Conservation (phyloP, 2,329 filamentous ascomycete genomes). For the Cercospora berteroae region DNA sequence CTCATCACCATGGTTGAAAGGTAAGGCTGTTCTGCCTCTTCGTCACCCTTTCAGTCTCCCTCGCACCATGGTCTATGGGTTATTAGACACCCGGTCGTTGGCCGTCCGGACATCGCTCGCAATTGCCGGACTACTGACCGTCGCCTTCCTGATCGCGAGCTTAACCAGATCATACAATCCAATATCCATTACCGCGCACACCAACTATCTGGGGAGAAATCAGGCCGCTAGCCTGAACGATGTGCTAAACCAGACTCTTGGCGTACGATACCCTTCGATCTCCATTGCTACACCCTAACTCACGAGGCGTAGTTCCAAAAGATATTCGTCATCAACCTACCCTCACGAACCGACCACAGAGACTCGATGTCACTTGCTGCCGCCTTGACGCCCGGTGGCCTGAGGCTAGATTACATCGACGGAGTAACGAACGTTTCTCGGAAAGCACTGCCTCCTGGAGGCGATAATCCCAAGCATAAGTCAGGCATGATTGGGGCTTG, state of each 20-base stretch:
- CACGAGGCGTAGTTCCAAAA: constrained; percentile 46
- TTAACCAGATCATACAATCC: not conserved
- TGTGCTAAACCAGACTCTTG: constrained; percentile 20
- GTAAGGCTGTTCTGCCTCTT: not conserved
- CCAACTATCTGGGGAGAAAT: not conserved
- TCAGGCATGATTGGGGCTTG: constrained; percentile 25
- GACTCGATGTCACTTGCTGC: constrained; percentile 52
- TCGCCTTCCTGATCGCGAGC: not conserved
- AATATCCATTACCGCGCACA: not conserved
- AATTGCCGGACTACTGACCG: not conserved
- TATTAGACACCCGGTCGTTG: not conserved
- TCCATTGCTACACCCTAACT: not conserved
- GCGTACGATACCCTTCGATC: constrained; percentile 10
- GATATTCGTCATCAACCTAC: constrained; percentile 55
- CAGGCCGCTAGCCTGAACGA: constrained; percentile 10
- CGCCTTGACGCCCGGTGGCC: constrained; percentile 48
- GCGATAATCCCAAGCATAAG: constrained; percentile 30
- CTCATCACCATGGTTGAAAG: not conserved
- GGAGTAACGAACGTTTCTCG: constrained; percentile 42
- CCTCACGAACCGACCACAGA: constrained; percentile 51
- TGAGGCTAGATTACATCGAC: constrained; percentile 35
- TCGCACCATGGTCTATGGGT: not conserved
- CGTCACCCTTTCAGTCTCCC: not conserved
- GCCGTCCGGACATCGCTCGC: not conserved
- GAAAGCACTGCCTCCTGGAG: constrained; percentile 38